Evolutionary conservation across 2,329 filamentous ascomycete species (phyloP).

Genomic region (Penicillium carneum): DNA sequence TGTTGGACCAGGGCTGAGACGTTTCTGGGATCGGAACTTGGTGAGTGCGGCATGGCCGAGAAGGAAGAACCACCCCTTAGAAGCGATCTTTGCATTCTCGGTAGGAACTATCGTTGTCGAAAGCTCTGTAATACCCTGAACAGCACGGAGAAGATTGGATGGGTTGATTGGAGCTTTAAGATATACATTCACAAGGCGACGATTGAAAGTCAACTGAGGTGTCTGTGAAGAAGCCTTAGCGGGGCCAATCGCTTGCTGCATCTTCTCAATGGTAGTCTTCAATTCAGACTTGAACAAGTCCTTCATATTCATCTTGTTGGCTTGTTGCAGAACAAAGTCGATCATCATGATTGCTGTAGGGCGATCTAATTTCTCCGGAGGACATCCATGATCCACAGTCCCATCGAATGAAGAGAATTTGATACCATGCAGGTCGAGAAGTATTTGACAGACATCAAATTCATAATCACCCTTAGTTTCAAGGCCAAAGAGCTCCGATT

Average conservation of each 20-base stretch:
- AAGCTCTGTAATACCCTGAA: constrained; percentile 77
- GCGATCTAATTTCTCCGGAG: constrained; percentile 77
- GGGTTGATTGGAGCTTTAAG: constrained; percentile 86
- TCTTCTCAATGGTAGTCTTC: constrained; percentile 87
- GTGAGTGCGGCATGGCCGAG: constrained; percentile 86
- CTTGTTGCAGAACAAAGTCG: constrained; percentile 81
- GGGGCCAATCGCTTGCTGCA: constrained; percentile 82
- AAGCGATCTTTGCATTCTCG: constrained; percentile 73
- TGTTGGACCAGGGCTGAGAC: constrained; percentile 77
- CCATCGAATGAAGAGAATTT: constrained; percentile 75
- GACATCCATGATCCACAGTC: constrained; percentile 80
- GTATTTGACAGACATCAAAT: constrained; percentile 81
- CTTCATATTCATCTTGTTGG: constrained; percentile 83
- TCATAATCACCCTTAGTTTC: constrained; percentile 82
- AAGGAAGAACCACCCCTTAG: constrained; percentile 89
- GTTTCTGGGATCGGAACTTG: constrained; percentile 81
- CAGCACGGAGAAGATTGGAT: constrained; percentile 77
- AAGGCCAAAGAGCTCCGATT: constrained; percentile 79
- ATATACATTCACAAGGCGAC: constrained; percentile 80
- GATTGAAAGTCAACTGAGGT: constrained; percentile 83
- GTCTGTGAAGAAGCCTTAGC: constrained; percentile 79
- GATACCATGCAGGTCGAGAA: constrained; percentile 82
- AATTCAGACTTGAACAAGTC: constrained; percentile 91
- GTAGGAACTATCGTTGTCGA: constrained; percentile 74
- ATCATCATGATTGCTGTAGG: constrained; percentile 81